Conservation (phyloP, 148 eudicot genomes). For the Rhododendron kiyosumense region DNA sequence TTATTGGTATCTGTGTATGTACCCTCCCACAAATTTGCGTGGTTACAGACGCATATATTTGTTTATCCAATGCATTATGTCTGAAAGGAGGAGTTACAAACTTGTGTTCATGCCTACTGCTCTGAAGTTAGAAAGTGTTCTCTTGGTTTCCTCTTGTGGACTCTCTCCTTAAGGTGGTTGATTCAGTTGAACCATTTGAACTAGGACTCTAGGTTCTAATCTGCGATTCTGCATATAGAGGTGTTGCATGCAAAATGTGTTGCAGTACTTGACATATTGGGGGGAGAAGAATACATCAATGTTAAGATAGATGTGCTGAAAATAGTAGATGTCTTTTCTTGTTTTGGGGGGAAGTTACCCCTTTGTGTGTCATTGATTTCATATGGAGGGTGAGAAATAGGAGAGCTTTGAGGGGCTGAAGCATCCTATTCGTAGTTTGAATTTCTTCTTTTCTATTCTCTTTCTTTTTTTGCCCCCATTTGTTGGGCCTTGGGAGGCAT, state of each 20-base stretch:
- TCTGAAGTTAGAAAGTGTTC: slow-evolving; percentile 1
- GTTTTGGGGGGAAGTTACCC: neutral
- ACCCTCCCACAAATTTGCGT: neutral
- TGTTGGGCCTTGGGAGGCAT: neutral
- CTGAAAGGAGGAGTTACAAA: neutral
- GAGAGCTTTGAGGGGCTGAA: neutral
- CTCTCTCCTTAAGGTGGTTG: neutral
- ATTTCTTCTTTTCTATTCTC: neutral
- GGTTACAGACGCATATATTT: neutral
- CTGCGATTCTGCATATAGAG: neutral
- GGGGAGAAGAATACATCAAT: neutral
- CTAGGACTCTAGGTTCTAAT: neutral
- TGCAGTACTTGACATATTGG: neutral
- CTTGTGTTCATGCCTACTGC: neutral
- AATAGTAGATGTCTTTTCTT: neutral
- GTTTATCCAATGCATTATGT: neutral
- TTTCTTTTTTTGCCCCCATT: neutral
- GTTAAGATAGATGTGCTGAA: neutral
- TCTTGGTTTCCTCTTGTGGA: neutral
- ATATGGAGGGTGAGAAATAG: neutral
- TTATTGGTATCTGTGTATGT: neutral
- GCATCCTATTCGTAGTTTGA: neutral
- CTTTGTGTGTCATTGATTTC: neutral
- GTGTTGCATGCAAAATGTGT: neutral
- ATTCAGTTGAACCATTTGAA: neutral